phyloP scores from a whole-genome alignment of 768 basidiomycete species.

The Mrakia blollopis region DNA sequence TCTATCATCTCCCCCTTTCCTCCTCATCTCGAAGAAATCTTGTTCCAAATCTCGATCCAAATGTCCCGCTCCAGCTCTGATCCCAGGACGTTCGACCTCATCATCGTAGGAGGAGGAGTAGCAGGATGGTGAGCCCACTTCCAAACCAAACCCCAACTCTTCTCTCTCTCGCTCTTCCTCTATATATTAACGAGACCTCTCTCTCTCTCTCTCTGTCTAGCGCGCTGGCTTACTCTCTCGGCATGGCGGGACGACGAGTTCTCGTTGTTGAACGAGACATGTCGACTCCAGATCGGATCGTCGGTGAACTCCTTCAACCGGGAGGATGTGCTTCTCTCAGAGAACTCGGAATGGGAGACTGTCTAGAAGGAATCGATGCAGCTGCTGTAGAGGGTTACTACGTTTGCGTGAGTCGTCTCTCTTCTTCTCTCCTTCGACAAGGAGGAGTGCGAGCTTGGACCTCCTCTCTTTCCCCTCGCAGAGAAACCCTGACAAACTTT shows the following conservation, averaged over 20 bases:
- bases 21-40: not conserved
- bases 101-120: conserved; percentile 89
- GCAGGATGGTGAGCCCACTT: conserved; percentile 56
- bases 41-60: not conserved
- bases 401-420: conserved; percentile 23
- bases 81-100: conserved; percentile 43
- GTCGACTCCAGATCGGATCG: conserved; percentile 89
- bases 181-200: not conserved
- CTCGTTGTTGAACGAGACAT: conserved; percentile 86
- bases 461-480: not conserved
- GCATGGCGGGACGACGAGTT: conserved; percentile 64
- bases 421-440: not conserved
- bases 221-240: conserved; percentile 78
- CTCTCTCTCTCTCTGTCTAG: not conserved
- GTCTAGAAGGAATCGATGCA: conserved; percentile 82
- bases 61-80: conserved; percentile 34
- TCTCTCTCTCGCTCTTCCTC: too few relatives aligned
- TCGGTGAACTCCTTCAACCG: conserved; percentile 93
- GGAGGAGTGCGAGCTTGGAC: not conserved
- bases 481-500: too few relatives aligned
- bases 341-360: conserved; percentile 67
- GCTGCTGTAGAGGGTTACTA: conserved; percentile 80
- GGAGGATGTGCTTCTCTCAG: conserved; percentile 74
- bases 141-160: not conserved
- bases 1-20: not conserved